A percentile compares a stretch with the other conserved stretches of the same genome.
Evolutionary conservation across 1,284 basidiomycete genomes (phyloP).

Genomic region (Tilletia horrida): DNA sequence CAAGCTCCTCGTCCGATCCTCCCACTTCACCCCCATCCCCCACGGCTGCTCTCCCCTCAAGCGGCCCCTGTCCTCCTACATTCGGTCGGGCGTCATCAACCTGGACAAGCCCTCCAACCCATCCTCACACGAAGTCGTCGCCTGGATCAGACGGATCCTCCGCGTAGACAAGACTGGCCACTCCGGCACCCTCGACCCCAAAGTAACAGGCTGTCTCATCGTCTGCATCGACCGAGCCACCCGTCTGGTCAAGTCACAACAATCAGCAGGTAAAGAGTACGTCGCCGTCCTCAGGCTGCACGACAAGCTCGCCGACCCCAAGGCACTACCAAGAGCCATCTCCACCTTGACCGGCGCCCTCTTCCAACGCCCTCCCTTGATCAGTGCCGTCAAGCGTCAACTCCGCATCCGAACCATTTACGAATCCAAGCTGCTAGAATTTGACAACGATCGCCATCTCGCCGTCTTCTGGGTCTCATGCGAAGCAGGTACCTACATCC

Average conservation of each 20-base stretch:
- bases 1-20: conserved; percentile 77
- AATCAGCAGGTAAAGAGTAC: conserved; percentile 98
- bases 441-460: conserved; percentile 94
- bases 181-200: conserved; percentile 95
- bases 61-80: conserved; percentile 82
- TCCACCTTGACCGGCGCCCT: conserved; percentile 97
- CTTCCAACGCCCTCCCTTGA: conserved; percentile 97
- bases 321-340: conserved; percentile 83
- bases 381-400: conserved; percentile 98
- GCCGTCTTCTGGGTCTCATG: conserved; percentile 98
- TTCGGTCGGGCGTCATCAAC: conserved; percentile 98
- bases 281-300: conserved; percentile 93
- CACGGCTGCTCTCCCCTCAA: conserved; percentile 84
- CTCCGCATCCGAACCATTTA: conserved; percentile 96
- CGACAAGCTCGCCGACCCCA: conserved; percentile 72
- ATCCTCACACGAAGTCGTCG: conserved; percentile 99
- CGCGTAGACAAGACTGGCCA: conserved; percentile 97
- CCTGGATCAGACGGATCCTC: conserved; percentile 93
- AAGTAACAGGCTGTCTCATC: conserved; percentile 97
- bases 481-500: conserved; percentile 97
- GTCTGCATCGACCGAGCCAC: conserved; percentile 99
- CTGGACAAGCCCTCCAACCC: conserved; percentile 99
- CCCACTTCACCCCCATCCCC: conserved; percentile 98
- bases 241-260: conserved; percentile 96
- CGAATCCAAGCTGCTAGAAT: conserved; percentile 92